Conservation (phyloP, 192 early-diverging fungal genomes). For the Backusella psychrophila region DNA sequence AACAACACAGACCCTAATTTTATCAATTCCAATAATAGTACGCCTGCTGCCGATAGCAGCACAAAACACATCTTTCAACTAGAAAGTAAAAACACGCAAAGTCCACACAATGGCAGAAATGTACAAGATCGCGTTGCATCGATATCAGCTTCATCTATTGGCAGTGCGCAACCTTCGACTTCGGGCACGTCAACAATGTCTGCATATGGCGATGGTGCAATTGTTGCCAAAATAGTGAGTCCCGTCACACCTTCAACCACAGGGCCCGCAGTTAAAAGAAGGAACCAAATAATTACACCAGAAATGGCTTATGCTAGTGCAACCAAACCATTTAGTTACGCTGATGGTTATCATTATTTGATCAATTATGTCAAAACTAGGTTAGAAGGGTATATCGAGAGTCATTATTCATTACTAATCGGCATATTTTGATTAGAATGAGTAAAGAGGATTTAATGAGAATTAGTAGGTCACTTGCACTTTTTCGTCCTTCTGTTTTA, state of each 20-base stretch:
- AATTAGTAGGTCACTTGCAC: slow-evolving; percentile 84
- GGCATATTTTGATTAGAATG: slow-evolving; percentile 56
- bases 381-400: not conserved
- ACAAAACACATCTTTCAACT: not conserved
- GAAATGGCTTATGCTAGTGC: slow-evolving; percentile 80
- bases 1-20: not conserved
- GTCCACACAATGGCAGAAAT: not conserved
- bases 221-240: slow-evolving; percentile 17
- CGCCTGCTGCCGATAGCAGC: not conserved
- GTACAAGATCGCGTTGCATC: not conserved
- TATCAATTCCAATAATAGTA: not conserved
- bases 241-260: not conserved
- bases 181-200: slow-evolving; percentile 15
- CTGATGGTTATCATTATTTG: slow-evolving; percentile 89
- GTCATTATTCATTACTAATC: not conserved
- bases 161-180: not conserved
- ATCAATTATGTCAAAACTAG: slow-evolving; percentile 69
- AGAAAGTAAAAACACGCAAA: not conserved
- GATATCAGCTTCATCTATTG: not conserved
- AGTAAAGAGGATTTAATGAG: slow-evolving; percentile 84
- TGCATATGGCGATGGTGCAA: slow-evolving; percentile 16
- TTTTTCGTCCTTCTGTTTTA: slow-evolving; percentile 90
- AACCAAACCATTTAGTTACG: slow-evolving; percentile 84
- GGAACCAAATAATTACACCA: slow-evolving; percentile 40
- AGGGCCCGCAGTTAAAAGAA: slow-evolving; percentile 11